Base-by-base conservation (phyloP, 257 asterid species). In the Nicotiana obtusifolia region DNA sequence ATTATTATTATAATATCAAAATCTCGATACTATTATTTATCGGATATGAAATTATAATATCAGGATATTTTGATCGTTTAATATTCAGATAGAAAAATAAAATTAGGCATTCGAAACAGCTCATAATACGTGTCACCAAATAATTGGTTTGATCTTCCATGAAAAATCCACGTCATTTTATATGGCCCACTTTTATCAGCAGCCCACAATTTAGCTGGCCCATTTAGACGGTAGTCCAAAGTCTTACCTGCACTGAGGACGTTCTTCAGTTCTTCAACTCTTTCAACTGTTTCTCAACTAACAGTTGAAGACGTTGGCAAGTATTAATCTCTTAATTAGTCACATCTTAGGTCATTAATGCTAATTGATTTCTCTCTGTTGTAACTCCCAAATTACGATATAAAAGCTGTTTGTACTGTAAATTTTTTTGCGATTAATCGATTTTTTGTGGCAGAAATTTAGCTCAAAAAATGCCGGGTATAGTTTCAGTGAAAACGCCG, bases 401-500 rank as follows among this genome's bases (percentile, higher is more conserved):
- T 79, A 79, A 1, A 80, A 61, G 16, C 56, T 62, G 26, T 22
- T 62, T 41, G 30, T 31, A 9, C 1, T n/a, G 41, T 62, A 62
- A 35, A 80, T 19, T 59, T 77, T 19, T 52, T 83, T 26, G n/a
- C n/a, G 26, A 37, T 30, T 81, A 10, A 44, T 75, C 64, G 4
- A 35, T 10, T 52, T 10, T 52, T 52, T 35, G n/a, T 17, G 24
- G 49, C 13, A 41, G 13, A 41, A 41, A n/a, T 77, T 60, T 26
- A 61, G 53, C 19, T 35, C 73, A 28, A 52, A 84, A 53, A 80
- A 96, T 96, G 99, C 99, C 99, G 56, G 99, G 98, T 7, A 33
- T 96, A 77, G 97, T 91, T 19, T 94, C 99, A 26, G 89, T 93
- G 1, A 93, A 94, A 83, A 90, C 98, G 24, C 98, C 98, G 2